These are phyloP conservation scores for Chamaenerion angustifolium DNA, from an alignment of 345 rosid species.

Conservation along the genomic window DNA sequence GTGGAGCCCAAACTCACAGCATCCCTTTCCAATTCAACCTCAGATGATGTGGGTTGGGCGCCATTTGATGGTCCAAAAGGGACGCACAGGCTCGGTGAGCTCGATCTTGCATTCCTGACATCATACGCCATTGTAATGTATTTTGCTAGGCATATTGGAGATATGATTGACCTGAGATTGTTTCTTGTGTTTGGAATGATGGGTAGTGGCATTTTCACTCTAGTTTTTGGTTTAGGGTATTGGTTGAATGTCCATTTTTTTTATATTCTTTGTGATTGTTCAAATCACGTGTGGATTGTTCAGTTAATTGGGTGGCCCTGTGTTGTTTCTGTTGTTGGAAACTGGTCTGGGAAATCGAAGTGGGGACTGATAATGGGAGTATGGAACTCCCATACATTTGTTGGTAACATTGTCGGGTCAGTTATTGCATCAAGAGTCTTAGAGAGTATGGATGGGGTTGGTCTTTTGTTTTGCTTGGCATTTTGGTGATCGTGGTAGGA, in stretches of 20 bases:
- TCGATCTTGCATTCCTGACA: conserved; percentile 73
- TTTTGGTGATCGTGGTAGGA: conserved; percentile 47
- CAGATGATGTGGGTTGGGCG: too few relatives aligned
- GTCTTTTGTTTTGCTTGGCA: conserved; percentile 76
- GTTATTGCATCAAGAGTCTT: conserved; percentile 63
- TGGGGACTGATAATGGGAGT: too few relatives aligned
- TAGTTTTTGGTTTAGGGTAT: conserved; percentile 56
- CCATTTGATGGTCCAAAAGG: too few relatives aligned
- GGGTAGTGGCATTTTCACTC: conserved; percentile 70
- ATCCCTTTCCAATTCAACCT: too few relatives aligned
- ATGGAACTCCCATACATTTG: conserved; percentile 80
- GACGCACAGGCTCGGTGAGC: conserved; percentile 87
- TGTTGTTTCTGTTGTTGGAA: too few relatives aligned
- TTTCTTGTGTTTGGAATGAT: conserved; percentile 89
- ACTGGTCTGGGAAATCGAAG: too few relatives aligned
- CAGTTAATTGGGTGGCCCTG: conserved; percentile 98
- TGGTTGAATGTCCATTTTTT: conserved; percentile 46
- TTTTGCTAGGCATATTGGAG: conserved; percentile 80
- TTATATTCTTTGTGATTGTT: conserved; percentile 41
- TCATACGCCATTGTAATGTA: conserved; percentile 74
- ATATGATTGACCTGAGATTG: conserved; percentile 64
- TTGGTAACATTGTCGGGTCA: conserved; percentile 77
- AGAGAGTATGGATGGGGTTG: conserved; percentile 96
- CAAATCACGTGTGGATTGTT: conserved; percentile 73
- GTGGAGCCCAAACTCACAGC: too few relatives aligned